Evolutionary conservation across 805 yeast genomes (phyloP).

Genomic region (Candida maesae): DNA sequence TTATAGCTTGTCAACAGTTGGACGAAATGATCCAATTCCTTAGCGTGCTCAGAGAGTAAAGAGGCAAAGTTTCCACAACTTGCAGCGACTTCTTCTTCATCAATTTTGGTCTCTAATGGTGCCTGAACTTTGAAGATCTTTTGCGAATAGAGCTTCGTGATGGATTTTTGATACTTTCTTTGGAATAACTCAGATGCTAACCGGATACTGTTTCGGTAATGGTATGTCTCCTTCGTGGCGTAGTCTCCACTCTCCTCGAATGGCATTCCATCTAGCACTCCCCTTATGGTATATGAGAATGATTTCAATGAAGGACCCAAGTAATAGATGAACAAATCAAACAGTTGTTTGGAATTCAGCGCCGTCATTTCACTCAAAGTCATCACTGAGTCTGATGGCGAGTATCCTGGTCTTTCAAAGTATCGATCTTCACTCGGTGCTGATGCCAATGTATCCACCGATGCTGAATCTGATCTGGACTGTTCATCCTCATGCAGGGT

Average conservation of each 20-base stretch:
- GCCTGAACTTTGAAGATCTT: constrained; percentile 14
- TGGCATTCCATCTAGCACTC: constrained; percentile 56
- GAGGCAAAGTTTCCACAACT: constrained; percentile 78
- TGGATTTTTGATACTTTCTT: constrained; percentile 52
- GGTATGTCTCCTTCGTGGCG: constrained; percentile 38
- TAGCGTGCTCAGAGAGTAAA: constrained; percentile 57
- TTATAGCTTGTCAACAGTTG: constrained; percentile 40
- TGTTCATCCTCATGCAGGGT: constrained; percentile 35
- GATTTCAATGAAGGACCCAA: constrained; percentile 73
- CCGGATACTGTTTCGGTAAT: constrained; percentile 43
- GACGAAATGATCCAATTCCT: constrained; percentile 50
- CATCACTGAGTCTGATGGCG: constrained; percentile 8
- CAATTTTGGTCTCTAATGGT: constrained; percentile 40
- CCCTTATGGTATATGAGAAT: constrained; percentile 57
- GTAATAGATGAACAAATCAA: constrained; percentile 61
- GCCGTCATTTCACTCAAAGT: constrained; percentile 20
- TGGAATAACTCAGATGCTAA: constrained; percentile 55
- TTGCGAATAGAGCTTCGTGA: constrained; percentile 49
- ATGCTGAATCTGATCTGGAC: constrained; percentile 1
- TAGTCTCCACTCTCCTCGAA: constrained; percentile 38
- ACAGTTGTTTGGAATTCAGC: constrained; percentile 39
- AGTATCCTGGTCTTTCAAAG: background rate
- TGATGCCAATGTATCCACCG: constrained; percentile 5
- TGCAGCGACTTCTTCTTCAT: constrained; percentile 80
- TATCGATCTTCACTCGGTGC: background rate